Evolutionary conservation across 768 basidiomycete species (phyloP).

Genomic region (Mycena crocata): DNA sequence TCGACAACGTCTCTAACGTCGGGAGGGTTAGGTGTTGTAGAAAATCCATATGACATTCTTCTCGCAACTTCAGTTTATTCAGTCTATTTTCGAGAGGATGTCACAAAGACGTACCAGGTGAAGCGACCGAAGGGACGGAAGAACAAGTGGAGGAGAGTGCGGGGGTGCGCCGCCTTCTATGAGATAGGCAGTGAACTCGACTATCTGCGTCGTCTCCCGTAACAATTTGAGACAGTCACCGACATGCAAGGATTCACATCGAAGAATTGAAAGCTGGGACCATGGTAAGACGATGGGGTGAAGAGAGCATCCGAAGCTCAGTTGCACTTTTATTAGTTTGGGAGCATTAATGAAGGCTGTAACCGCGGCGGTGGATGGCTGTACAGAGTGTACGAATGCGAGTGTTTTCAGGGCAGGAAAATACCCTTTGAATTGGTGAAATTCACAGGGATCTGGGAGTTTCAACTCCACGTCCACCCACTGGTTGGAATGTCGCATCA

Average conservation of each 20-base stretch:
- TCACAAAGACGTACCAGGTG: no score
- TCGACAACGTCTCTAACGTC: background rate
- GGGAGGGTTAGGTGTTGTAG: constrained; percentile 18
- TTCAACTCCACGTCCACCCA: constrained; percentile 8
- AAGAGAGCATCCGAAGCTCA: background rate
- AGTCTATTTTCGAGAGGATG: no score
- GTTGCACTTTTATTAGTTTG: background rate
- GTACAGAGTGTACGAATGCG: background rate
- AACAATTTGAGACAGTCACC: constrained; percentile 9
- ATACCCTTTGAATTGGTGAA: constrained; percentile 2
- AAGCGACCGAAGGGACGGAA: constrained; percentile 7
- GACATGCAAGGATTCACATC: constrained; percentile 9
- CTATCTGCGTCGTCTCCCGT: constrained; percentile 2
- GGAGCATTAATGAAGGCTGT: constrained; percentile 4
- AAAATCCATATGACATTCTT: constrained; percentile 19
- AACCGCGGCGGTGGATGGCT: background rate
- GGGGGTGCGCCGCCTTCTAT: background rate
- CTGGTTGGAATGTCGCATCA: constrained; percentile 7
- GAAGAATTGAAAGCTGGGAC: constrained; percentile 1
- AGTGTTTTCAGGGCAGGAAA: constrained; percentile 7
- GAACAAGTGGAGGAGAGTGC: background rate
- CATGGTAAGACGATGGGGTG: constrained; percentile 3
- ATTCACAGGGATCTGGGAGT: background rate
- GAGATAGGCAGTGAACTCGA: constrained; percentile 14
- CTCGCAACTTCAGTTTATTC: no score